phyloP scores from a whole-genome alignment of 2,329 filamentous ascomycete genomes.

The Lasiodiplodia citricola region DNA sequence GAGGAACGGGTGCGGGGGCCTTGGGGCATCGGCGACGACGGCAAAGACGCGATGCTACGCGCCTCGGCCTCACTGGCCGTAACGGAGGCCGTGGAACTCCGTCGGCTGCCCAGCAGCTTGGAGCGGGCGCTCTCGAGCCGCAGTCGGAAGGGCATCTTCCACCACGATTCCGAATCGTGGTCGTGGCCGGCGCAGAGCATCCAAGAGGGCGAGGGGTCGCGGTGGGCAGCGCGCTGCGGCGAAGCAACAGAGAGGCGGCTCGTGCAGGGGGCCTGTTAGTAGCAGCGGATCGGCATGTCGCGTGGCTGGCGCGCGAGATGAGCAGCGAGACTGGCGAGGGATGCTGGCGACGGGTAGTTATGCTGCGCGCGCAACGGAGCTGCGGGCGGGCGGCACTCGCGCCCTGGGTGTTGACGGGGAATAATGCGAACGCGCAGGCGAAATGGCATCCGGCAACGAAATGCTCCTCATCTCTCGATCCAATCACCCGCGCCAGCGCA shows the following conservation, averaged over 20 bases:
- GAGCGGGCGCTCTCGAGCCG: conserved; percentile 19
- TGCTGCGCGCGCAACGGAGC: not conserved
- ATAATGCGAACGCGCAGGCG: not conserved
- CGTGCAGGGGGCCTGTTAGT: conserved; percentile 19
- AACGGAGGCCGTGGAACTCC: conserved; percentile 7
- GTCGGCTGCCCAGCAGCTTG: conserved; percentile 22
- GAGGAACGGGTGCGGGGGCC: conserved; percentile 1
- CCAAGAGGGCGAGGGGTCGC: not conserved
- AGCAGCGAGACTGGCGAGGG: not conserved
- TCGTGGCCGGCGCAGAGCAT: conserved; percentile 19
- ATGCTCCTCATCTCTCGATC: conserved; percentile 15
- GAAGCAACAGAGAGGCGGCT: conserved; percentile 8
- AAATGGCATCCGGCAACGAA: conserved; percentile 19
- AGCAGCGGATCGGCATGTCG: conserved; percentile 23
- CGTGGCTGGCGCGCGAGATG: conserved; percentile 13
- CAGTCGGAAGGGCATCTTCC: conserved; percentile 21
- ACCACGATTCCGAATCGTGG: not conserved
- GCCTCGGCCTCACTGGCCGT: no score
- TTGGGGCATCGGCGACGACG: no score
- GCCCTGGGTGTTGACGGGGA: not conserved
- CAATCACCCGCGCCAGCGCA: conserved; percentile 19
- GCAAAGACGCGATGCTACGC: conserved; percentile 16
- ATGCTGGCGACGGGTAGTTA: not conserved
- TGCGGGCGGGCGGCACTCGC: not conserved
- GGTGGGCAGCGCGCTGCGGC: not conserved